Conservation (phyloP, 306 rosid genomes). For the Fagus sylvatica region DNA sequence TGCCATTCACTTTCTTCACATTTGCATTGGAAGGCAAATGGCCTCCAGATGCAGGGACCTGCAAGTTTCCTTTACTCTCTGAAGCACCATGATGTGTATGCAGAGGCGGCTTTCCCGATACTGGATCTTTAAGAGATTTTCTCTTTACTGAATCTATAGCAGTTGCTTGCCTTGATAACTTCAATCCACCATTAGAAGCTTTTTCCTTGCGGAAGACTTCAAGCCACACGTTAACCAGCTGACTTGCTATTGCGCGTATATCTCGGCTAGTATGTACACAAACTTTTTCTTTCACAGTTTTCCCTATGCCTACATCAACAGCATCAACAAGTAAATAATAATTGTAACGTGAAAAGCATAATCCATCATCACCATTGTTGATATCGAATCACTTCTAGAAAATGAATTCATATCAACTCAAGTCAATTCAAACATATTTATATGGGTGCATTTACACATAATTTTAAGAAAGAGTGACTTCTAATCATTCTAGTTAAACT, state of each 20-base stretch:
- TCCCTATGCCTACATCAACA: constrained; percentile 81
- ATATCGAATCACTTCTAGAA: not conserved
- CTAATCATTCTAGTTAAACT: not conserved
- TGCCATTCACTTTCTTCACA: constrained; percentile 53
- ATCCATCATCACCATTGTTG: not conserved
- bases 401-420: not conserved
- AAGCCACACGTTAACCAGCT: constrained; percentile 96
- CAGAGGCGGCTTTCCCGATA: constrained; percentile 82
- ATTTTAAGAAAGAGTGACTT: not conserved
- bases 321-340: constrained; percentile 27
- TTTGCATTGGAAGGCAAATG: constrained; percentile 47
- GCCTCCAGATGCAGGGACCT: constrained; percentile 55
- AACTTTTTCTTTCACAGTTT: constrained; percentile 96
- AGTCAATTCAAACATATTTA: not conserved
- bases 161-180: constrained; percentile 64
- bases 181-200: constrained; percentile 78
- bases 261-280: constrained; percentile 99
- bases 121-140: constrained; percentile 62
- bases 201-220: constrained; percentile 96
- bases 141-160: constrained; percentile 66
- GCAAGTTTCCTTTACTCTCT: constrained; percentile 60
- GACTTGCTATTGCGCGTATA: constrained; percentile 97
- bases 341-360: constrained; percentile 13
- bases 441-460: not conserved
- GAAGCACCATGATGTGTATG: constrained; percentile 52